Evolutionary conservation across 2,329 filamentous ascomycete genomes (phyloP), one percentile per base, ranked within the genome.

Genomic region (Pseudogymnoascus sp.): DNA sequence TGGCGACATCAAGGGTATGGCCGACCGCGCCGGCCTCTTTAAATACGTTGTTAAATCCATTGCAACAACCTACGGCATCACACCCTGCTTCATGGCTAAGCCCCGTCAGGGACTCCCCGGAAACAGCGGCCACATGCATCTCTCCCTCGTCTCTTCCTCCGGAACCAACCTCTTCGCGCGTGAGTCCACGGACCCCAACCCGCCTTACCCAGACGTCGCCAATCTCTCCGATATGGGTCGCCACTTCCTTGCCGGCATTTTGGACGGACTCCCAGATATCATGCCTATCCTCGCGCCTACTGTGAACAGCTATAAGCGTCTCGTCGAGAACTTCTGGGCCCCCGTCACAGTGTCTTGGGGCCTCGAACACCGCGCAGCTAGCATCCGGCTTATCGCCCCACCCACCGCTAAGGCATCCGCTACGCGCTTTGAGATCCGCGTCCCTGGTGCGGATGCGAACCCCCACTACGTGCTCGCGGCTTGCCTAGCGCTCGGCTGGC

Each of bases 271-370:
- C 3, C 91, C 94, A 2, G 91, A 97, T 70, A 85, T 97, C 67
- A 99, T 99, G 94, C 94, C 94, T 0, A 80, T 97, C 62, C 80
- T 99, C 11, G 94, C 93, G 0, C 94, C 94, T 0, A 99, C 91
- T 1, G 84, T 99, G 71, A 99, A 99, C 80, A 96, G 90, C 64
- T 99, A 99, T 80, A 99, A 99, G 77, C 87, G 94, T 3, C 82
- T 99, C 0, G 94, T 99, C 2, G 94, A 99, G 78, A 97, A 97
- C 76, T 97, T 97, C 76, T 99, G 94, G 94, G 94, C 94, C 0
- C 94, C 94, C 0, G 94, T 99, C 5, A 97, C 93, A 0, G 94
- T 97, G 0, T 96, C 91, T 0, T 99, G 94, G 94, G 94, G 94
- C 0, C 77, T 97, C 4, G 94, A 97, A 75, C 93, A 99, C 73